Conservation (phyloP, 2,329 filamentous ascomycete genomes). For the Chaetomium sp. region DNA sequence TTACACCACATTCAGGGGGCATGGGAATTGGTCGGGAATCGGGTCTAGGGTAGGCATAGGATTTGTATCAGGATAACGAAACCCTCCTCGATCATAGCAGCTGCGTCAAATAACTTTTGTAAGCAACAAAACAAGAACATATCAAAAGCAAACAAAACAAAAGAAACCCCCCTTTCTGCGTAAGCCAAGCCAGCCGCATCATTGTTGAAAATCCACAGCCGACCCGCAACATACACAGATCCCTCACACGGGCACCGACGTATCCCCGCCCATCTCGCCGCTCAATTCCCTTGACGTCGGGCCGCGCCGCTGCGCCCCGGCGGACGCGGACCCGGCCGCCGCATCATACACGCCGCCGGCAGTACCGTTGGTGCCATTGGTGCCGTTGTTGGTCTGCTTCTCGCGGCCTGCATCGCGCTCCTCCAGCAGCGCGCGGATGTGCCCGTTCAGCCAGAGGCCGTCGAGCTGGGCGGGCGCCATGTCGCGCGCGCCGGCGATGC, state of each 20-base stretch:
- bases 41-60: neutral
- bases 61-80: neutral
- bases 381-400: constrained; percentile 11
- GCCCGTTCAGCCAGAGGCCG: constrained; percentile 63
- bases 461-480: constrained; percentile 58
- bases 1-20: neutral
- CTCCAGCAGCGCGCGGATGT: constrained; percentile 59
- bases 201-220: constrained; percentile 21
- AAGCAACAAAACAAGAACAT: neutral
- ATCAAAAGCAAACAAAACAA: neutral
- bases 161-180: neutral
- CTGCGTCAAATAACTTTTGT: neutral
- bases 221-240: neutral
- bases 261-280: constrained; percentile 66
- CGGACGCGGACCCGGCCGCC: constrained; percentile 27
- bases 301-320: constrained; percentile 44
- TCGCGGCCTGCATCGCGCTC: constrained; percentile 39
- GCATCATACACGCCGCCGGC: constrained; percentile 18
- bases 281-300: constrained; percentile 57
- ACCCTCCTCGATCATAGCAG: constrained; percentile 18
- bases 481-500: constrained; percentile 63
- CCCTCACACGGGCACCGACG: constrained; percentile 35
- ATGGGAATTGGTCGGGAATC: neutral
- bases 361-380: constrained; percentile 30
- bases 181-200: constrained; percentile 5